Evolutionary conservation across 208 protist genomes (phyloP).

Genomic region (Trypanosoma melophagium): DNA sequence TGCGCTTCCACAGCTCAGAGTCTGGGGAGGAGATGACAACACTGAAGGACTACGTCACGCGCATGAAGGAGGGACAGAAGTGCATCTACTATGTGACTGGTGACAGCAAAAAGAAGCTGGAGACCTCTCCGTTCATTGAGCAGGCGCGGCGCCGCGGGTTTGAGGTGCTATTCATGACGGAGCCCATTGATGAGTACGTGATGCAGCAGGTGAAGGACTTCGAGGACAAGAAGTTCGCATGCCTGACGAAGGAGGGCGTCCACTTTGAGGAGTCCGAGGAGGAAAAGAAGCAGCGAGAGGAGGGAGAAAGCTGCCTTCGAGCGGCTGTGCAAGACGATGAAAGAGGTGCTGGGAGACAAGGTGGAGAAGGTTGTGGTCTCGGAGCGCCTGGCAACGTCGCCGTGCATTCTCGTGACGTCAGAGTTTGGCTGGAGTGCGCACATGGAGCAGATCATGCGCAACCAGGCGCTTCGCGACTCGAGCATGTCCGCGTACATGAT

Average conservation of each 20-base stretch:
- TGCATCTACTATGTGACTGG: slow-evolving; percentile 99
- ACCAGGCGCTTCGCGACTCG: slow-evolving; percentile 97
- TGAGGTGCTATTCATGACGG: slow-evolving; percentile 97
- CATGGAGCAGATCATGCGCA: slow-evolving; percentile 99
- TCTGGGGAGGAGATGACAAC: slow-evolving; percentile 89
- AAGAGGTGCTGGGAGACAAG: slow-evolving; percentile 99
- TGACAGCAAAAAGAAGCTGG: slow-evolving; percentile 83
- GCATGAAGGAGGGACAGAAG: slow-evolving; percentile 98
- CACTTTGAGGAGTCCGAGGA: slow-evolving; percentile 97
- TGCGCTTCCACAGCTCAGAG: slow-evolving; percentile 95
- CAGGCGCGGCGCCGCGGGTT: slow-evolving; percentile 86
- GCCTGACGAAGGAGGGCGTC: slow-evolving; percentile 98
- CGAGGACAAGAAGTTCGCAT: slow-evolving; percentile 98
- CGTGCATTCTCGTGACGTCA: slow-evolving; percentile 97
- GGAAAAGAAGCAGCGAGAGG: slow-evolving; percentile 96
- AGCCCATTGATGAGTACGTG: slow-evolving; percentile 99
- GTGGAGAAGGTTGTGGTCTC: slow-evolving; percentile 98
- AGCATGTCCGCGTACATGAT: slow-evolving; percentile 97
- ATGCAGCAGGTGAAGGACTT: slow-evolving; percentile 98
- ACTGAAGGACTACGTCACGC: slow-evolving; percentile 96
- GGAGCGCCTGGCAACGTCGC: slow-evolving; percentile 94
- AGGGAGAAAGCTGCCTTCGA: slow-evolving; percentile 93
- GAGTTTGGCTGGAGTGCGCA: slow-evolving; percentile 99
- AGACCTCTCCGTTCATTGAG: slow-evolving; percentile 97
- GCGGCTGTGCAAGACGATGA: slow-evolving; percentile 96